Evolutionary conservation across 768 basidiomycete species (phyloP), one percentile per base, ranked within the genome.

Genomic region (Mycena venus): DNA sequence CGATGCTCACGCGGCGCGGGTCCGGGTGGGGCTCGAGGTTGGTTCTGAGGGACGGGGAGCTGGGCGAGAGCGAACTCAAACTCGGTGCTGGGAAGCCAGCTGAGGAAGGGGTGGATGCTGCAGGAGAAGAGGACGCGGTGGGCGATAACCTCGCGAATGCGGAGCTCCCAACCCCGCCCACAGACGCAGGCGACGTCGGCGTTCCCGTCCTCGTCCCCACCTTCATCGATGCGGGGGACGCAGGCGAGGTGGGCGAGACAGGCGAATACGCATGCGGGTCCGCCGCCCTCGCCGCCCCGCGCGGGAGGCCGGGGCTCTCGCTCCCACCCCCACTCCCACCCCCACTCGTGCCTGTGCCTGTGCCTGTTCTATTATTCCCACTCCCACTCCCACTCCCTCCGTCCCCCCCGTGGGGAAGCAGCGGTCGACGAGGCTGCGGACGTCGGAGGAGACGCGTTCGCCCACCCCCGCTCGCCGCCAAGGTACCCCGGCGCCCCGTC

Each of bases 201-300:
- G n/a, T n/a, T n/a, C n/a, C n/a, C n/a, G n/a, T n/a, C n/a, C n/a
- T n/a, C n/a, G n/a, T n/a, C n/a, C n/a, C n/a, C n/a, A n/a, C n/a
- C n/a, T n/a, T n/a, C n/a, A n/a, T n/a, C n/a, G 38, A 36, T 15
- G 23, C 2, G 3, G 59, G 9, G 15, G 23, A 32, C 14, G 47
- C 17, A 27, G 23, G 4, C 10, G 56, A 42, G 11, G 25, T 14
- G 15, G 44, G 32, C 29, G 58, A 40, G 4, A 21, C 12, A 2
- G 70, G 68, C 51, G 70, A 63, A 36, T 71, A 56, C 51, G 70
- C 63, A 55, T 73, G 71, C 65, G 71, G 71, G 44, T 73, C 71
- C 49, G 47, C 71, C 0, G 71, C 66, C 65, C 25, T 58, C 59
- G 31, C 36, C 36, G 71, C 71, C 4, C 71, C 71, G 19, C 31